Evolutionary conservation across 2,329 filamentous ascomycete genomes (phyloP).

Genomic region (Ophiostoma ulmi): DNA sequence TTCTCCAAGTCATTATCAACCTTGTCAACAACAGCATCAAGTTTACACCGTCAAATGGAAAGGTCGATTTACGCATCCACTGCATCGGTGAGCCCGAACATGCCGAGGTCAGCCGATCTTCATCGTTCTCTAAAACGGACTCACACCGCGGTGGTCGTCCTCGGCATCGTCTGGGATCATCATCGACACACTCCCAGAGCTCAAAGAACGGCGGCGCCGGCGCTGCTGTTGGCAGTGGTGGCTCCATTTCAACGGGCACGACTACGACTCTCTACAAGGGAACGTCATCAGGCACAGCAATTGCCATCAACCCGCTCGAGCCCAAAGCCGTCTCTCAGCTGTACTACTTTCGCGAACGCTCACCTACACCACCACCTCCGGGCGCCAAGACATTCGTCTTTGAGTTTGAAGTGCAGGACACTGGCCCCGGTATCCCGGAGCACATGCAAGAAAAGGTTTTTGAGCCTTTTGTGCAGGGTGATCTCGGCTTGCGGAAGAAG

Average conservation of each 20-base stretch:
- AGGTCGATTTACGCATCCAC: conserved; percentile 68
- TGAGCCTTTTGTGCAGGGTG: conserved; percentile 92
- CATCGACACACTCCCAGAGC: conserved; percentile 45
- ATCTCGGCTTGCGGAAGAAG: conserved; percentile 81
- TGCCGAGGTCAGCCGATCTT: conserved; percentile 46
- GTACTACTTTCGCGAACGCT: conserved; percentile 48
- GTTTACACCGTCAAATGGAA: conserved; percentile 74
- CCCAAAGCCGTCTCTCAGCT: conserved; percentile 43
- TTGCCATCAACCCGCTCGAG: conserved; percentile 60
- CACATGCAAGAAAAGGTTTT: conserved; percentile 78
- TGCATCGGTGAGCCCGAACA: conserved; percentile 59
- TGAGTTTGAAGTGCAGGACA: conserved; percentile 85
- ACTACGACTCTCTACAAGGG: conserved; percentile 29
- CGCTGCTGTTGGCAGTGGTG: conserved; percentile 16
- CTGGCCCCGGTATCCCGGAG: conserved; percentile 76
- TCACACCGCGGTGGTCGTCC: conserved; percentile 40
- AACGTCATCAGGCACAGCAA: conserved; percentile 46
- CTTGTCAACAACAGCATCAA: conserved; percentile 88
- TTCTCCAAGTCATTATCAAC: conserved; percentile 90
- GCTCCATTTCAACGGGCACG: conserved; percentile 28
- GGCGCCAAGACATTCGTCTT: conserved; percentile 65
- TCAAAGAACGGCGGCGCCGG: conserved; percentile 37
- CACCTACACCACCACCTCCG: conserved; percentile 55
- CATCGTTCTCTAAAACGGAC: conserved; percentile 46
- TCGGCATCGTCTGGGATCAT: conserved; percentile 45